Conservation (phyloP, 768 basidiomycete species). For the Lactifluus pinguis region DNA sequence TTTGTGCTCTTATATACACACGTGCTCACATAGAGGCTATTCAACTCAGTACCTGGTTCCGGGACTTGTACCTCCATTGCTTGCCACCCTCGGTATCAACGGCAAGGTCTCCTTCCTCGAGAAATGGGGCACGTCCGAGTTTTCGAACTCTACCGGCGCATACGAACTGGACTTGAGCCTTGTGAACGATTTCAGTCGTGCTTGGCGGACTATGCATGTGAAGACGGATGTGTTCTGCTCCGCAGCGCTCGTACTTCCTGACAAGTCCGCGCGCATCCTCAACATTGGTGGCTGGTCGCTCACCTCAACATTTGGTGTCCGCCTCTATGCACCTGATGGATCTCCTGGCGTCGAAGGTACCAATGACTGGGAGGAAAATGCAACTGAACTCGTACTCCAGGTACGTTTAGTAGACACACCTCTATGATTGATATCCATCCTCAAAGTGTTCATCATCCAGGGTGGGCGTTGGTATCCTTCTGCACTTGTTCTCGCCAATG, state of each 20-base stretch:
- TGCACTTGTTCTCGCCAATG: constrained; percentile 61
- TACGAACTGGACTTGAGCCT: constrained; percentile 68
- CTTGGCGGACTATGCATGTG: constrained; percentile 73
- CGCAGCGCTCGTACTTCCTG: constrained; percentile 62
- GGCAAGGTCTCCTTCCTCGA: constrained; percentile 77
- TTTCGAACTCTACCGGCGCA: constrained; percentile 60
- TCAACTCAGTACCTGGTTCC: constrained; percentile 35
- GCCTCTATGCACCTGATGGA: constrained; percentile 67
- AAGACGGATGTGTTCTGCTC: constrained; percentile 77
- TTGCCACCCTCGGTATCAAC: constrained; percentile 71
- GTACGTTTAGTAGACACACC: constrained; percentile 27
- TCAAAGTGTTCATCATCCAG: constrained; percentile 24
- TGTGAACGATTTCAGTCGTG: constrained; percentile 31
- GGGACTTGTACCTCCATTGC: constrained; percentile 62
- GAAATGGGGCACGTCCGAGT: constrained; percentile 58
- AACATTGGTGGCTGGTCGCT: constrained; percentile 70
- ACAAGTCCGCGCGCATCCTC: constrained; percentile 56
- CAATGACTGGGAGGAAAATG: constrained; percentile 75
- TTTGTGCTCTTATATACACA: no score
- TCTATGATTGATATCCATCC: not conserved
- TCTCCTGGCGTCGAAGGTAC: constrained; percentile 58
- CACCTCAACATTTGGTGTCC: constrained; percentile 62
- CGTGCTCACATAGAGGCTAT: not conserved
- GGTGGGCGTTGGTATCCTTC: constrained; percentile 69
- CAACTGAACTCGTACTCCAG: constrained; percentile 48